Base-by-base conservation (phyloP, 352 stramenopile genomes). In the Phytopythium montanum region DNA sequence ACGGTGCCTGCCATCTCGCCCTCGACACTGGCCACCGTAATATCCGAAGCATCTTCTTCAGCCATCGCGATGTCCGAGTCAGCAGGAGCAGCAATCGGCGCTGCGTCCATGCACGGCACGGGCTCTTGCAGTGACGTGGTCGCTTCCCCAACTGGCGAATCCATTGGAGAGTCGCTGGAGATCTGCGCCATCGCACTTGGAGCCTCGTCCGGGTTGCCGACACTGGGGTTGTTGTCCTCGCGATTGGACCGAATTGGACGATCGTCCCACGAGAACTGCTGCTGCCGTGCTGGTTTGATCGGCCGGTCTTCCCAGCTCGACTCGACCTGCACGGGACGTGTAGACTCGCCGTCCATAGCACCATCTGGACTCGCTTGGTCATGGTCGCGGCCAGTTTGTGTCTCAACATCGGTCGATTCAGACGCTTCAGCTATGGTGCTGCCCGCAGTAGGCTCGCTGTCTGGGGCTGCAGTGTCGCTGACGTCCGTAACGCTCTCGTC, bases 241-340 rank as follows among this genome's bases (percentile, higher is more conserved):
- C 18, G 34, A 38, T 38, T 0, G 25, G 50, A 31, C 13, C 29
- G 48, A 45, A 69, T 66, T 7, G 61, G 61, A 25, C 52, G 65
- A 0, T 72, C 57, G 21, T 69, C 65, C 65, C 52, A 62, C 4
- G 45, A 39, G 19, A 60, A 60, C 18, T 49, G 29, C 16, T 49
- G 26, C 33, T 60, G 54, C 2, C 36, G 33, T 12, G 31, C 41
- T 29, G 41, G 19, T 12, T 50, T 31, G 18, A 66, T 46, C 3
- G 61, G 54, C 44, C 54, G 61, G 23, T 66, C 61, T n/a, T 66
- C 61, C 61, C 54, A 66, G n/a, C 48, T n/a, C 5, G 54, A 23
- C 23, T 9, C 28, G 25, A 21, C 19, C 51, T 23, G 4, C 8
- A 23, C 16, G 16, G 46, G 18, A n/a, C 12, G 28, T 28, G 39